These are phyloP conservation scores for Ceratobasidium sp. DNA, from an alignment of 1,284 basidiomycete genomes.

Conservation along the genomic window DNA sequence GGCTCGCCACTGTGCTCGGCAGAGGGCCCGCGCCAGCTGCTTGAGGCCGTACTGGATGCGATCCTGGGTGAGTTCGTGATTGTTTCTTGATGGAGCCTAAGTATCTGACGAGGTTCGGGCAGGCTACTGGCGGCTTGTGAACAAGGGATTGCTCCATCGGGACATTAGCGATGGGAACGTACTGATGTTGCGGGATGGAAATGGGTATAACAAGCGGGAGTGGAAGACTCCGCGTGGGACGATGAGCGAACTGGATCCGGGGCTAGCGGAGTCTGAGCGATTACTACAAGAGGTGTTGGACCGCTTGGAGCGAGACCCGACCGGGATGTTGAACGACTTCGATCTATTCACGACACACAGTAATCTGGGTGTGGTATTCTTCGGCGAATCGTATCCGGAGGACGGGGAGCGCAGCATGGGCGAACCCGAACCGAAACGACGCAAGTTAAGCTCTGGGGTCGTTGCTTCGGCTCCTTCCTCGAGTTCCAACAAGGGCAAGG, in stretches of 20 bases:
- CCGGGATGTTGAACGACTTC: conserved; percentile 28
- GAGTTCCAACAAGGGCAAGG: not conserved
- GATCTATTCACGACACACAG: conserved; percentile 12
- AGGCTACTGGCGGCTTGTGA: no score
- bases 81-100: conserved; percentile 24
- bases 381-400: not conserved
- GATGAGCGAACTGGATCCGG: not conserved
- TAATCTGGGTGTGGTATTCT: not conserved
- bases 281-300: no score
- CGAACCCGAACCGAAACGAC: not conserved
- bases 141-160: conserved; percentile 30
- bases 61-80: not conserved
- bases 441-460: not conserved
- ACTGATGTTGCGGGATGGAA: not conserved
- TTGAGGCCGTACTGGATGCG: no score
- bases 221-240: not conserved
- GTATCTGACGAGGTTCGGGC: not conserved
- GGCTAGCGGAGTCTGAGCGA: not conserved
- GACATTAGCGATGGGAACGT: conserved; percentile 39
- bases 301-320: conserved; percentile 8
- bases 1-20: not conserved
- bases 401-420: not conserved
- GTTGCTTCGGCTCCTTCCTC: no score
- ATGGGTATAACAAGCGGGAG: not conserved
- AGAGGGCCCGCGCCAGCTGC: not conserved